A percentile compares a stretch with the other conserved stretches of the same genome.
Evolutionary conservation across 2,329 filamentous ascomycete species (phyloP).

Genomic region (Diaporthe citri): DNA sequence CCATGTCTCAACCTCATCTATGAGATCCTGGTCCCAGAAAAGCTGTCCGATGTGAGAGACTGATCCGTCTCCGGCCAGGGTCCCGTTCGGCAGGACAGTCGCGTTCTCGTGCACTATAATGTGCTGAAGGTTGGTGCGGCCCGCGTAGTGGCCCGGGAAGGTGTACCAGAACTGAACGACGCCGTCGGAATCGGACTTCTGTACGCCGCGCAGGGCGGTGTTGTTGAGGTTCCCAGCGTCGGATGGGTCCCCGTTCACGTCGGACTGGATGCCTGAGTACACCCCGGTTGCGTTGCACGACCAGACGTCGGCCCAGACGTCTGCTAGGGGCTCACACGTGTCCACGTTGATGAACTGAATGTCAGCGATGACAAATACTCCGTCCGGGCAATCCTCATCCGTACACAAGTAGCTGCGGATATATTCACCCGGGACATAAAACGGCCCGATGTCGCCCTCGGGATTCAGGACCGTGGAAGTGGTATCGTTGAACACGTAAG

Average conservation of each 20-base stretch:
- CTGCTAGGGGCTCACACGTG: slow-evolving; percentile 52
- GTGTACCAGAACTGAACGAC: slow-evolving; percentile 56
- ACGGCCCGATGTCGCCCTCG: slow-evolving; percentile 53
- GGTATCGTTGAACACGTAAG: slow-evolving; percentile 25
- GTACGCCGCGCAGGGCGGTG: slow-evolving; percentile 59
- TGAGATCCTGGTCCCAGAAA: slow-evolving; percentile 70
- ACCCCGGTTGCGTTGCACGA: slow-evolving; percentile 56
- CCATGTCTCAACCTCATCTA: slow-evolving; percentile 60
- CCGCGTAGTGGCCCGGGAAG: slow-evolving; percentile 61
- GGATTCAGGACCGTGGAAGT: slow-evolving; percentile 45
- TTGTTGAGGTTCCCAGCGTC: slow-evolving; percentile 51
- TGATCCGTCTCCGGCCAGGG: slow-evolving; percentile 59
- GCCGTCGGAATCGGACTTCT: slow-evolving; percentile 55
- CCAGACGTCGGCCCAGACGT: slow-evolving; percentile 38
- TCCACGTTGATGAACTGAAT: slow-evolving; percentile 57
- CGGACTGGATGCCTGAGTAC: slow-evolving; percentile 53
- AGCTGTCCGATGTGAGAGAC: slow-evolving; percentile 71
- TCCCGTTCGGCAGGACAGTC: slow-evolving; percentile 61
- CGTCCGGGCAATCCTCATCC: slow-evolving; percentile 52
- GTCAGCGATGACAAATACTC: slow-evolving; percentile 55
- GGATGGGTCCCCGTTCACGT: slow-evolving; percentile 45
- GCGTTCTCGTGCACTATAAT: slow-evolving; percentile 47
- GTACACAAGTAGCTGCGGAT: slow-evolving; percentile 53
- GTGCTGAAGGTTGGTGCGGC: slow-evolving; percentile 56
- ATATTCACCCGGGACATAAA: slow-evolving; percentile 48